These are phyloP conservation scores for Teratosphaeria zuluensis DNA, from an alignment of 2,329 filamentous ascomycete species.

Conservation along the genomic window DNA sequence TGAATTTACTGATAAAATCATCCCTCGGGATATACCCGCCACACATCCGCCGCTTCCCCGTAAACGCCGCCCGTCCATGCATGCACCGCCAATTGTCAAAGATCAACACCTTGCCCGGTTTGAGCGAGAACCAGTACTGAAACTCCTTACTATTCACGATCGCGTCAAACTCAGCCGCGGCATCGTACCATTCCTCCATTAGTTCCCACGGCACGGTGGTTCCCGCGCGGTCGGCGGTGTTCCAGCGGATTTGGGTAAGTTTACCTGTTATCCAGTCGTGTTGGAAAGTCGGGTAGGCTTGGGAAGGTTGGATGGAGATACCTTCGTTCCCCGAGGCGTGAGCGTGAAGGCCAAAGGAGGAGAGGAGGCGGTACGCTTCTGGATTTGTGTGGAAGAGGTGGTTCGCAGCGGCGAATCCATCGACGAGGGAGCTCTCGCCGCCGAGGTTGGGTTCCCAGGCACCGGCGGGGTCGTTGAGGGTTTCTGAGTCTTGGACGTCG, in stretches of 20 bases:
- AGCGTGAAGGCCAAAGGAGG: conserved; percentile 52
- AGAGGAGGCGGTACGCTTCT: conserved; percentile 49
- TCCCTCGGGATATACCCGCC: conserved; percentile 80
- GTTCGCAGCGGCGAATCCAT: conserved; percentile 67
- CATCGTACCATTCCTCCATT: conserved; percentile 60
- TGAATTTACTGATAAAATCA: conserved; percentile 68
- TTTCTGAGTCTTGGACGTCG: background rate
- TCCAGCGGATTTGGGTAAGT: conserved; percentile 72
- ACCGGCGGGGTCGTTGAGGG: background rate
- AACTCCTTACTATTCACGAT: conserved; percentile 56
- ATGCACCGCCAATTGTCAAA: conserved; percentile 96
- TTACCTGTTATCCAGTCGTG: conserved; percentile 36
- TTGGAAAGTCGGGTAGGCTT: conserved; percentile 62
- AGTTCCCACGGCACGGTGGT: conserved; percentile 45
- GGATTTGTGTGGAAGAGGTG: conserved; percentile 47
- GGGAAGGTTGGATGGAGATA: conserved; percentile 66
- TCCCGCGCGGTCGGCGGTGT: conserved; percentile 76
- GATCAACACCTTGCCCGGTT: conserved; percentile 68
- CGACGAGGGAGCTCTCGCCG: conserved; percentile 72
- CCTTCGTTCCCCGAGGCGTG: conserved; percentile 84
- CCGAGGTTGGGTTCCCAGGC: conserved; percentile 43
- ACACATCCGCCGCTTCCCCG: conserved; percentile 76
- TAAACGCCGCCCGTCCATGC: conserved; percentile 76
- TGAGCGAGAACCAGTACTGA: conserved; percentile 72
- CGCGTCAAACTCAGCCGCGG: conserved; percentile 60